Evolutionary conservation across 352 stramenopile species (phyloP), one percentile per base, ranked within the genome.

Genomic region (Globisporangium canariense): DNA sequence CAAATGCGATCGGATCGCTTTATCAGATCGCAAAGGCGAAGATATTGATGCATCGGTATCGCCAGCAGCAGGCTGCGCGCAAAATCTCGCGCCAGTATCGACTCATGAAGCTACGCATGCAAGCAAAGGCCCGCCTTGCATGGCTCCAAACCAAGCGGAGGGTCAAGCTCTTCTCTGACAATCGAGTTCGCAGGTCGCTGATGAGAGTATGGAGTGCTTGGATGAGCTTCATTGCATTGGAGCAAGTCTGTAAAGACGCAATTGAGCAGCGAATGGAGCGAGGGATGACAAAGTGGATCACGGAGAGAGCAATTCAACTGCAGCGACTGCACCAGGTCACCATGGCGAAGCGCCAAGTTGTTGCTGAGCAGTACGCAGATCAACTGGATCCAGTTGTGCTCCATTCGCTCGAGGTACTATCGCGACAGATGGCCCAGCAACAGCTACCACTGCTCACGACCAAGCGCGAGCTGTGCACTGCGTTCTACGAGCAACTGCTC

Each of bases 21-120:
- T 83, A 76, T 38, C 73, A 73, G 11, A 76, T 88, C 46, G 58
- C 70, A 8, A 40, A 62, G 2, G 76, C 74, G 0, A 81, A 80
- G 36, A 49, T 51, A 2, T 7, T 75, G 10, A 65, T 68, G 5
- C n/a, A 62, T 0, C 30, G 32, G 10, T 61, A 75, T 16, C 74
- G 67, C 32, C 53, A 66, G 56, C 41, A 75, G 32, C 66, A 66
- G 43, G 76, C 76, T 18, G 66, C 65, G 0, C 63, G 22, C 2
- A 63, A 51, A 32, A 85, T 88, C 36, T 51, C 58, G 7, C 50
- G 45, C 4, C 43, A 69, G n/a, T 79, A 74, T 61, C 46, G 18
- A 30, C 40, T 75, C 10, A 68, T 63, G 32, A 54, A 51, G 8
- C 47, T 71, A 0, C 62, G 71, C 13, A 50, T 58, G 4, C 47